Evolutionary conservation across 2,329 filamentous ascomycete genomes (phyloP), one percentile per base, ranked within the genome.

Genomic region (Ophiostoma australiae): DNA sequence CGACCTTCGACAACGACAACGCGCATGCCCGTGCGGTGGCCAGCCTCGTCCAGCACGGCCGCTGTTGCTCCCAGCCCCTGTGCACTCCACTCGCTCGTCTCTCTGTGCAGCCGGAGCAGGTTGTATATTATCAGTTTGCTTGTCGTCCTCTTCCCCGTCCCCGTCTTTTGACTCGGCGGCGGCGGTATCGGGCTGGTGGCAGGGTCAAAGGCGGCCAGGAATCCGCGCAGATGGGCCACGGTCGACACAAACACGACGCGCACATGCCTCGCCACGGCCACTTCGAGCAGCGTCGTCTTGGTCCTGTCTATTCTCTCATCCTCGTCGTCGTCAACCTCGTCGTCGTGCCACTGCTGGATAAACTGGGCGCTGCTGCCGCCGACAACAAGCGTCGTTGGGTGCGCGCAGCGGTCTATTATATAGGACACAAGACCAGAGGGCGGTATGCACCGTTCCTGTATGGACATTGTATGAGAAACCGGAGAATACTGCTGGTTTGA

Each of bases 151-250:
- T 17, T 27, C 11, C 17, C 10, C n/a, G 17, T 8, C 52, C 11
- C 27, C 1, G 44, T 11, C 37, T 11, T 39, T 39, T n/a, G 44
- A 17, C 52, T 27, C 27, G 82, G 81, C 1, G 83, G 84, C 2
- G 80, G 72, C 0, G 79, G 72, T 0, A 82, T 75, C 20, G 75
- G 78, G 10, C 81, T 81, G 70, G 81, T 77, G 0, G 75, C 74
- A 2, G 78, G 73, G 23, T 80, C 80, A 72, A 87, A 85, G 69
- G 87, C 83, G 61, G 90, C 83, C 23, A 97, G 83, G 76, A 90
- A 92, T 48, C 92, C 92, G 70, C 92, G 89, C 7, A 97, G 85
- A 78, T 91, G 89, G 31, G 91, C 88, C 70, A 95, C 85, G 2
- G 90, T 92, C 0, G 92, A 88, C 70, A 88, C 86, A 80, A 96